Evolutionary conservation across 1,284 basidiomycete species (phyloP).

Genomic region (Amylostereum areolatum): DNA sequence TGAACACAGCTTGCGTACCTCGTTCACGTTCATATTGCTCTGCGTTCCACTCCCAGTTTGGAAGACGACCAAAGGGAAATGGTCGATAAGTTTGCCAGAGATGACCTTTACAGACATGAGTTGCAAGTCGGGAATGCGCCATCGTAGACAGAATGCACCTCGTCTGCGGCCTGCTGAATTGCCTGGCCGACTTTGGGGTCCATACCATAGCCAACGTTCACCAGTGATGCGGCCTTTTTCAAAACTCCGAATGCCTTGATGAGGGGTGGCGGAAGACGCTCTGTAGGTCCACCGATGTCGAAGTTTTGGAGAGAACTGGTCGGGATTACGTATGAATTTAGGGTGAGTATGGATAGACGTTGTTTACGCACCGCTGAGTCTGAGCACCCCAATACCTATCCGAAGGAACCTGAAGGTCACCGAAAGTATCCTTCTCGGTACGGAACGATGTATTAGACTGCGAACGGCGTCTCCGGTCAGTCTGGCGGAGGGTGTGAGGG

Average conservation of each 20-base stretch:
- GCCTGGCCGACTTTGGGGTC: conserved; percentile 86
- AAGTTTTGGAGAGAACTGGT: conserved; percentile 92
- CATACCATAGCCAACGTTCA: conserved; percentile 89
- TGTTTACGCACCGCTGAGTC: conserved; percentile 77
- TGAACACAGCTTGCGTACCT: conserved; percentile 40
- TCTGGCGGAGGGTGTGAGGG: neutral
- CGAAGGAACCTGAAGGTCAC: conserved; percentile 88
- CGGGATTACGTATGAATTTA: neutral
- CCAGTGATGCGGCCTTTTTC: conserved; percentile 94
- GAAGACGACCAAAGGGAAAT: conserved; percentile 99
- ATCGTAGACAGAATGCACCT: conserved; percentile 44
- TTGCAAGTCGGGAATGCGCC: conserved; percentile 2
- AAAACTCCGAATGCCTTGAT: conserved; percentile 98
- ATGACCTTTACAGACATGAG: conserved; percentile 64
- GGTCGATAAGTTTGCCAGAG: conserved; percentile 87
- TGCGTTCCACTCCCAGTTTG: conserved; percentile 99
- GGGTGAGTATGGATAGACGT: neutral
- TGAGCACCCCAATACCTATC: conserved; percentile 99
- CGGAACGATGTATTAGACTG: conserved; percentile 49
- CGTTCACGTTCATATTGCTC: conserved; percentile 99
- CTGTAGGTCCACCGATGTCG: conserved; percentile 93
- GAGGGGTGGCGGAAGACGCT: conserved; percentile 89
- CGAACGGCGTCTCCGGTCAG: neutral
- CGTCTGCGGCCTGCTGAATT: conserved; percentile 92
- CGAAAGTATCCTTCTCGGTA: conserved; percentile 83